Evolutionary conservation across 352 stramenopile species (phyloP).

Genomic region (Globisporangium mamillatum): DNA sequence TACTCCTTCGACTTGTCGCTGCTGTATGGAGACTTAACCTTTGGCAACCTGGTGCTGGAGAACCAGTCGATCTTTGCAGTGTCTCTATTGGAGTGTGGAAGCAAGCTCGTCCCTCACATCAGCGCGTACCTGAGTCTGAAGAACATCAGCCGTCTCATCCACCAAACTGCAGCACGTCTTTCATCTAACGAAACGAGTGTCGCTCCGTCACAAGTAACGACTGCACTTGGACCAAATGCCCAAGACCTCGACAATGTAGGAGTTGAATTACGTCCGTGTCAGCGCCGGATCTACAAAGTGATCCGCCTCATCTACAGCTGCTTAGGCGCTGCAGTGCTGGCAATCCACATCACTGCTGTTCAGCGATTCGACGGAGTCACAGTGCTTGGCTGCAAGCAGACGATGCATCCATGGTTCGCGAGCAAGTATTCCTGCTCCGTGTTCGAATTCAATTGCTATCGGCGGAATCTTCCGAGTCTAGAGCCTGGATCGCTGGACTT

Average conservation of each 20-base stretch:
- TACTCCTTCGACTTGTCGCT: conserved; percentile 31
- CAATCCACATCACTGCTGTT: conserved; percentile 18
- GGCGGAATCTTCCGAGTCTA: conserved; percentile 6
- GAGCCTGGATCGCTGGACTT: conserved; percentile 6
- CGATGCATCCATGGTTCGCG: conserved; percentile 37
- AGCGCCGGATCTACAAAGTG: not conserved
- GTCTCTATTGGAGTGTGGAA: conserved; percentile 7
- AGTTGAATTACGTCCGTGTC: not conserved
- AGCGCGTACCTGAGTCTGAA: conserved; percentile 31
- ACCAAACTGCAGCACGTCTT: not conserved
- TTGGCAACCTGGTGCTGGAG: conserved; percentile 44
- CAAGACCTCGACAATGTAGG: not conserved
- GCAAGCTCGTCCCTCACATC: conserved; percentile 12
- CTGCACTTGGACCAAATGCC: not conserved
- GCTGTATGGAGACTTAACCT: conserved; percentile 42
- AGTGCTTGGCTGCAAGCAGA: conserved; percentile 23
- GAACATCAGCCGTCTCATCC: conserved; percentile 21
- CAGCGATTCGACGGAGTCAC: not conserved
- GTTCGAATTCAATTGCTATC: conserved; percentile 26
- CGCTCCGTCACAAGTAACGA: not conserved
- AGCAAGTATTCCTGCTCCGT: conserved; percentile 27
- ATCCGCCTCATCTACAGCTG: conserved; percentile 16
- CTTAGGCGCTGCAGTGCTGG: conserved; percentile 21
- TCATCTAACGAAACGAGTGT: not conserved
- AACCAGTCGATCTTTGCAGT: conserved; percentile 17